These are phyloP conservation scores for Cylindrotheca fusiformis DNA, from an alignment of 108 stramenopile species.

Conservation along the genomic window DNA sequence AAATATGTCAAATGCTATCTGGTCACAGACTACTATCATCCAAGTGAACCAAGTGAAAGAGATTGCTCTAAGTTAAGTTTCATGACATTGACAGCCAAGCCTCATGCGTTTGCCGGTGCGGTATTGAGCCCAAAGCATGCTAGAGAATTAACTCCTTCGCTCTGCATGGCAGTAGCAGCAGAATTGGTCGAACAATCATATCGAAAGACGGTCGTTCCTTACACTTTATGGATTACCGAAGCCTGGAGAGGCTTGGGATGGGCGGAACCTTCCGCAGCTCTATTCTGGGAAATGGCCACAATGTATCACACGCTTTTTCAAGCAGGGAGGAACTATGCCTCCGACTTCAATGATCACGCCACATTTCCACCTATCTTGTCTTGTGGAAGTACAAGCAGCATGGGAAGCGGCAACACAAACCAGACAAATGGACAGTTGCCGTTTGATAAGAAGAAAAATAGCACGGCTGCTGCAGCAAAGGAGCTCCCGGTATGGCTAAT, in stretches of 20 bases:
- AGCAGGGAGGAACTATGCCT: conserved; percentile 48
- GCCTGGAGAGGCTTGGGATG: conserved; percentile 87
- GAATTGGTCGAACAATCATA: conserved; percentile 56
- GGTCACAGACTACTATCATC: background rate
- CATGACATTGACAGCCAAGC: conserved; percentile 67
- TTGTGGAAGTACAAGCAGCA: conserved; percentile 74
- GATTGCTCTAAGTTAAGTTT: no score
- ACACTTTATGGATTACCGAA: conserved; percentile 87
- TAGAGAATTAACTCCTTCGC: conserved; percentile 51
- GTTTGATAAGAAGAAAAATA: conserved; percentile 40
- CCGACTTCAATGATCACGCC: conserved; percentile 34
- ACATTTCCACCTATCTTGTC: conserved; percentile 80
- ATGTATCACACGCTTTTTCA: conserved; percentile 89
- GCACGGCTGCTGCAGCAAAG: conserved; percentile 63
- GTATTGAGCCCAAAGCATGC: conserved; percentile 82
- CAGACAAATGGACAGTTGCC: conserved; percentile 24
- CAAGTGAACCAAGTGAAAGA: background rate
- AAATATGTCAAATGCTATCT: no score
- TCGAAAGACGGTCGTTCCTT: conserved; percentile 57
- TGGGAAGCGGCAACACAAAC: conserved; percentile 68
- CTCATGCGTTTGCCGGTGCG: conserved; percentile 79
- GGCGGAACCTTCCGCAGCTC: conserved; percentile 86
- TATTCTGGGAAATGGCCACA: conserved; percentile 96
- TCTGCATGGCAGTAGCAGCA: conserved; percentile 58
- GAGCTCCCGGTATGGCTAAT: conserved; percentile 87